Percentiles rank a stretch among this genome's conserved stretches.
Conservation (phyloP, 2,329 filamentous ascomycete species). For the Pseudogymnoascus sp. region DNA sequence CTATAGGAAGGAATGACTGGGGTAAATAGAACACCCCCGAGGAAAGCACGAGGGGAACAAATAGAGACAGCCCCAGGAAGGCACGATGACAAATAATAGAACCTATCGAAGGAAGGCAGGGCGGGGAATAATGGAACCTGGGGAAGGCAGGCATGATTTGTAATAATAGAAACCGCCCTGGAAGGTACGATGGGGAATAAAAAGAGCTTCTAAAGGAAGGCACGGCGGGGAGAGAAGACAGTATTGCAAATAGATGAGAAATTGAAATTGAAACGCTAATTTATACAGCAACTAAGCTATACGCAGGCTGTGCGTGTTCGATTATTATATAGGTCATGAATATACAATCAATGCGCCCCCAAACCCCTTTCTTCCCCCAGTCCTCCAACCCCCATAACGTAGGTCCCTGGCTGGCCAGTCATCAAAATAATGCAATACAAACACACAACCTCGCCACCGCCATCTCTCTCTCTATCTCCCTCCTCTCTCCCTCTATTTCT, state of each 20-base stretch:
- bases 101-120: neutral
- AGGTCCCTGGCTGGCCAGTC: neutral
- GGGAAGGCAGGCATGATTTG: neutral
- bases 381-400: neutral
- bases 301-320: neutral
- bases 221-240: too few relatives aligned
- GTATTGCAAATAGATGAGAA: neutral
- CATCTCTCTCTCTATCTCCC: too few relatives aligned
- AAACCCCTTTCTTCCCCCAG: neutral
- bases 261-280: neutral
- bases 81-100: neutral
- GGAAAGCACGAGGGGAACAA: neutral
- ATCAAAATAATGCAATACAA: neutral
- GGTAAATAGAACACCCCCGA: neutral
- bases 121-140: neutral
- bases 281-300: neutral
- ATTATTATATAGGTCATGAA: neutral
- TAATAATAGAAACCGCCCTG: too few relatives aligned
- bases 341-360: neutral
- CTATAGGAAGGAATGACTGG: too few relatives aligned
- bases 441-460: neutral
- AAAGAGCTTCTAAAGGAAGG: too few relatives aligned
- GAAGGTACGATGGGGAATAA: neutral
- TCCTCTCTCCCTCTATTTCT: slow-evolving; percentile 3
- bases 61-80: neutral